A percentile compares a stretch with the other conserved stretches of the same genome.
Evolutionary conservation across 108 stramenopile species (phyloP).

Genomic region (Cyclotella cryptica): DNA sequence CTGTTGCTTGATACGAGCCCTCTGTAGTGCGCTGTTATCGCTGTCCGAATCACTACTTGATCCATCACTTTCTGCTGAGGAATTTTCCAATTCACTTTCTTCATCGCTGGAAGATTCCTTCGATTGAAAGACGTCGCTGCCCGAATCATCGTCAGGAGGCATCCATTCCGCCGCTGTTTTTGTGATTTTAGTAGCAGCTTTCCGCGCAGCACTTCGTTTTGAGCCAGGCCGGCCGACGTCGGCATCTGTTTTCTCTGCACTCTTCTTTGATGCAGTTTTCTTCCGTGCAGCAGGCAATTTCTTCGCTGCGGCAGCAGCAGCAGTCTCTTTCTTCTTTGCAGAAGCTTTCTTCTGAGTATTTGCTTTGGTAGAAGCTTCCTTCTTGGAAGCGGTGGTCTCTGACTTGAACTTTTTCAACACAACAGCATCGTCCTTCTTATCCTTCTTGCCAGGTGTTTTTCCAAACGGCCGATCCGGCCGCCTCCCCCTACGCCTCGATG

Average conservation of each 20-base stretch:
- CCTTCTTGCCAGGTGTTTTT: conserved; percentile 16
- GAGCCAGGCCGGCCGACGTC: background rate
- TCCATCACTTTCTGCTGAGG: background rate
- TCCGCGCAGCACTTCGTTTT: conserved; percentile 29
- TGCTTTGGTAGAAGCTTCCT: conserved; percentile 9
- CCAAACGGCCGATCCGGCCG: conserved; percentile 37
- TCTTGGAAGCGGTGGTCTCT: conserved; percentile 41
- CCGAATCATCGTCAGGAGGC: conserved; percentile 41
- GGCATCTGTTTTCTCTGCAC: conserved; percentile 28
- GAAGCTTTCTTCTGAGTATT: background rate
- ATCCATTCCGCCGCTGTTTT: conserved; percentile 48
- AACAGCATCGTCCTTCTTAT: conserved; percentile 13
- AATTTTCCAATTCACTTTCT: conserved; percentile 15
- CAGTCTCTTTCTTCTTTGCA: background rate
- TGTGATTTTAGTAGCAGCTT: conserved; percentile 44
- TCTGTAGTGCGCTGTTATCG: conserved; percentile 54
- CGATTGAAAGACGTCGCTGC: conserved; percentile 23
- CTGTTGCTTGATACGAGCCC: conserved; percentile 60
- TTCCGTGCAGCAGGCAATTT: conserved; percentile 7
- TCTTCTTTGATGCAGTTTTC: conserved; percentile 50
- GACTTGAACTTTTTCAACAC: background rate
- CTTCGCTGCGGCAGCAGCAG: background rate
- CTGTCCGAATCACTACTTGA: conserved; percentile 22
- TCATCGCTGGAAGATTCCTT: conserved; percentile 17
- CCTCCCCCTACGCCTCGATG: conserved; percentile 27